Base-by-base conservation (phyloP, 225 moss, liverwort and hornwort genomes). In the Marchantia polymorpha region DNA sequence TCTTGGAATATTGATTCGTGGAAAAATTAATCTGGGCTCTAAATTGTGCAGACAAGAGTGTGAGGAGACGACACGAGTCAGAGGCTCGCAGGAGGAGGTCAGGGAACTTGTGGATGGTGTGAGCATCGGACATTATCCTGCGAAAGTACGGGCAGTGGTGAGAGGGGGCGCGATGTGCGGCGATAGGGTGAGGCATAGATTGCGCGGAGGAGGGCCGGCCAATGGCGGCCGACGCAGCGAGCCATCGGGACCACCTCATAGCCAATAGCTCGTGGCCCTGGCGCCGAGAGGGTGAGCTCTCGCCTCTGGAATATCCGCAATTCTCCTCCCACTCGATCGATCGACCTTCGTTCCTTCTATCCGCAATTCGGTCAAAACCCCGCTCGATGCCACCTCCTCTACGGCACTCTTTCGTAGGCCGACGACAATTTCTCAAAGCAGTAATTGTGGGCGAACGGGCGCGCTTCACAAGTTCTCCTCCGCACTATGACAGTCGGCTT, bases 171-270 rank as follows among this genome's bases (percentile, higher is more conserved):
- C 8, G 25, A 22, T 65, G 31, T 67, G 73, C 26, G 73, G 73
- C 54, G 73, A 73, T 73, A 73, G 73, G 73, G 53, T 29, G 53
- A 73, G 73, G 73, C 27, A 26, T 14, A 73, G 73, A 73, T 73
- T 54, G 73, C 54, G 53, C n/a, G 73, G 27, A 29, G 27, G 13
- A 73, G n/a, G 1, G 23, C 16, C 7, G 17, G 53, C 53, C 73
- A 73, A 73, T 73, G 17, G 12, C 0, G 17, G 29, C 6, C 27
- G 54, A 16, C 25, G 27, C 14, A 73, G 53, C 53, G 0, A 73
- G 53, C 53, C 1, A 73, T 14, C 15, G 26, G 54, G 50, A 25
- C 27, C 16, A 13, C 27, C 10, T 53, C 54, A 0, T 53, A 30
- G 29, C 53, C 73, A 73, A 73, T 73, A 73, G 73, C 0, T 29